These are phyloP conservation scores for Malassezia caprae DNA, from an alignment of 1,284 basidiomycete species.

Conservation along the genomic window DNA sequence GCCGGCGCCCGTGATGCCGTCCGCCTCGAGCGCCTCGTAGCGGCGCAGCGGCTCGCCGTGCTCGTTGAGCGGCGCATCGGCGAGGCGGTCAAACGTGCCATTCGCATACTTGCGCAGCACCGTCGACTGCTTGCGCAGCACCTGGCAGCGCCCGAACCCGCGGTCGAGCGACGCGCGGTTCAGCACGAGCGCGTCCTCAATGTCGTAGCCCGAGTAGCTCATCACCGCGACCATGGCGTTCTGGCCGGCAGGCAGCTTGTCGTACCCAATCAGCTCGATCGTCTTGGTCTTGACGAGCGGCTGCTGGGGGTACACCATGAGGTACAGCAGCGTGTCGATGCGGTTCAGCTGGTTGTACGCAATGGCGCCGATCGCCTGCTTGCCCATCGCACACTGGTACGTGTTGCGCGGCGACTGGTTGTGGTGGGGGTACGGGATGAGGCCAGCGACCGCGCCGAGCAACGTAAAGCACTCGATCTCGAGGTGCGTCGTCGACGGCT, in stretches of 20 bases:
- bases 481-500: slow-evolving; percentile 67
- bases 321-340: slow-evolving; percentile 95
- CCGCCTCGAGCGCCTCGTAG: slow-evolving; percentile 78
- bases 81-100: slow-evolving; percentile 90
- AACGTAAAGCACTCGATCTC: slow-evolving; percentile 99
- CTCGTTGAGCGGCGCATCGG: slow-evolving; percentile 77
- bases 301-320: slow-evolving; percentile 97
- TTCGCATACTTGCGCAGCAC: slow-evolving; percentile 93
- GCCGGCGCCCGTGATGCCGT: slow-evolving; percentile 89
- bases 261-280: slow-evolving; percentile 87
- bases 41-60: slow-evolving; percentile 64
- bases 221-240: slow-evolving; percentile 98
- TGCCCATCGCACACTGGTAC: slow-evolving; percentile 98
- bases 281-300: slow-evolving; percentile 96
- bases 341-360: slow-evolving; percentile 95
- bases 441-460: slow-evolving; percentile 89
- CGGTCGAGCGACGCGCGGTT: slow-evolving; percentile 77
- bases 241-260: slow-evolving; percentile 90
- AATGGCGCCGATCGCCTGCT: slow-evolving; percentile 99
- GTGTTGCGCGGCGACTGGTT: slow-evolving; percentile 98
- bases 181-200: slow-evolving; percentile 93
- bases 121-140: slow-evolving; percentile 87
- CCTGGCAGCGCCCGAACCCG: slow-evolving; percentile 94
- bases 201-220: slow-evolving; percentile 99
- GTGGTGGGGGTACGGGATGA: slow-evolving; percentile 98